Evolutionary conservation across 2,329 filamentous ascomycete species (phyloP).

Genomic region (Fusarium bulbicola): DNA sequence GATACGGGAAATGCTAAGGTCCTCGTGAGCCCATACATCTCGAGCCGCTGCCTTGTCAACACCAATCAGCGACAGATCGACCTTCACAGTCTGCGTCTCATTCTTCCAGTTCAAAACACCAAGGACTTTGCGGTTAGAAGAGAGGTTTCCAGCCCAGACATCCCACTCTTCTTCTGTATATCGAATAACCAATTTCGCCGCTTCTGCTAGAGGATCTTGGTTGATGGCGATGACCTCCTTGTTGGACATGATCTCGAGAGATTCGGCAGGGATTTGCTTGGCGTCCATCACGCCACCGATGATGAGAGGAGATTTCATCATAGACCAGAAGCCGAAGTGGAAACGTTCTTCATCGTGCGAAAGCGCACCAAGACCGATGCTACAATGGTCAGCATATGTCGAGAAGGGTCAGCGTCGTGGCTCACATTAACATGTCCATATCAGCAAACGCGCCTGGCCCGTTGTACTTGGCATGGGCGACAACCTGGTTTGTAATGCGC

Average conservation of each 20-base stretch:
- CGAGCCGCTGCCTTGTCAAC: constrained; percentile 50
- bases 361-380: constrained; percentile 44
- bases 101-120: constrained; percentile 62
- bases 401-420: accelerated
- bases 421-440: constrained; percentile 61
- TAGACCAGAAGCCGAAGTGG: constrained; percentile 63
- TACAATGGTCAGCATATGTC: not conserved
- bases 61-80: constrained; percentile 54
- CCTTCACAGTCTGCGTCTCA: constrained; percentile 51
- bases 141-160: constrained; percentile 60
- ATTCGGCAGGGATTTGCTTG: constrained; percentile 48
- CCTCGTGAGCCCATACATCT: constrained; percentile 52
- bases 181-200: constrained; percentile 59
- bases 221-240: constrained; percentile 66
- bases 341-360: constrained; percentile 59
- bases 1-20: constrained; percentile 46
- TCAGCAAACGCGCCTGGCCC: constrained; percentile 59
- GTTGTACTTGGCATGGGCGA: constrained; percentile 56
- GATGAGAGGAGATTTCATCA: constrained; percentile 60
- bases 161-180: constrained; percentile 61
- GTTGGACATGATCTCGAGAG: constrained; percentile 58
- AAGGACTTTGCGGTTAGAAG: constrained; percentile 53
- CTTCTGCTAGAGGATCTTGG: constrained; percentile 62
- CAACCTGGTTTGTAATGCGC: constrained; percentile 61
- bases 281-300: constrained; percentile 57